Percentiles rank a stretch among this genome's conserved stretches.
phyloP scores from a whole-genome alignment of 2,329 filamentous ascomycete genomes.

The Pseudopyrenochaeta lycopersici region DNA sequence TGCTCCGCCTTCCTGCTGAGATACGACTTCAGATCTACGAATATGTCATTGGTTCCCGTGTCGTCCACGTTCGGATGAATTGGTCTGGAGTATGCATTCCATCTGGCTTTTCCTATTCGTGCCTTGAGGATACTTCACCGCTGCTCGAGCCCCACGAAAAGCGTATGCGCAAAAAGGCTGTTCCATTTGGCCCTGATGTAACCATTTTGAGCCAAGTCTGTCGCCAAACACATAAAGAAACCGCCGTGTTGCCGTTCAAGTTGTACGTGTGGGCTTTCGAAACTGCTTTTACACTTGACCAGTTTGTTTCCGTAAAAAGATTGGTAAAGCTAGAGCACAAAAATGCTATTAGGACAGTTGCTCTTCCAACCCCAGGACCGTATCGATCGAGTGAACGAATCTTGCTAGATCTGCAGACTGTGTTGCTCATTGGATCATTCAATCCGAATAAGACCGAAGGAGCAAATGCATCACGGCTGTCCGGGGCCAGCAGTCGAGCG shows the following conservation, averaged over 20 bases:
- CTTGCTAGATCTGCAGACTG: slow-evolving; percentile 6
- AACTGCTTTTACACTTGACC: slow-evolving; percentile 20
- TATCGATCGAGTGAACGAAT: slow-evolving; percentile 14
- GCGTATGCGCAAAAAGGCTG: background rate
- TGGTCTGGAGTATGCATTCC: slow-evolving; percentile 15
- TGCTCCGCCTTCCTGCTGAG: slow-evolving; percentile 19
- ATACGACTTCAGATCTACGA: slow-evolving; percentile 22
- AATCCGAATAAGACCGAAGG: background rate
- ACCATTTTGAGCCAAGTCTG: slow-evolving; percentile 5
- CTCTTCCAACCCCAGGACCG: slow-evolving; percentile 16
- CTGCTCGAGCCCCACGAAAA: slow-evolving; percentile 8
- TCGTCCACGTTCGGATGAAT: slow-evolving; percentile 15
- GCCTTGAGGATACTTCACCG: slow-evolving; percentile 10
- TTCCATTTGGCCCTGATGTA: slow-evolving; percentile 10
- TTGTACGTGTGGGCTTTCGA: slow-evolving; percentile 18
- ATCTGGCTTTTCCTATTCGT: slow-evolving; percentile 13
- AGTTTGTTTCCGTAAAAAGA: slow-evolving; percentile 15
- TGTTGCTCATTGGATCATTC: slow-evolving; percentile 10
- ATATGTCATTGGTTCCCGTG: slow-evolving; percentile 11
- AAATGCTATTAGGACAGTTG: slow-evolving; percentile 12
- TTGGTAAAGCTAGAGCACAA: slow-evolving; percentile 8
- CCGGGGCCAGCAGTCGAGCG: background rate
- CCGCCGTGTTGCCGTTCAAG: slow-evolving; percentile 8
- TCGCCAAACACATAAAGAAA: slow-evolving; percentile 14
- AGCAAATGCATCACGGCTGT: background rate